Conservation (phyloP, 2,329 filamentous ascomycete genomes). For the Trichoderma hamatum region DNA sequence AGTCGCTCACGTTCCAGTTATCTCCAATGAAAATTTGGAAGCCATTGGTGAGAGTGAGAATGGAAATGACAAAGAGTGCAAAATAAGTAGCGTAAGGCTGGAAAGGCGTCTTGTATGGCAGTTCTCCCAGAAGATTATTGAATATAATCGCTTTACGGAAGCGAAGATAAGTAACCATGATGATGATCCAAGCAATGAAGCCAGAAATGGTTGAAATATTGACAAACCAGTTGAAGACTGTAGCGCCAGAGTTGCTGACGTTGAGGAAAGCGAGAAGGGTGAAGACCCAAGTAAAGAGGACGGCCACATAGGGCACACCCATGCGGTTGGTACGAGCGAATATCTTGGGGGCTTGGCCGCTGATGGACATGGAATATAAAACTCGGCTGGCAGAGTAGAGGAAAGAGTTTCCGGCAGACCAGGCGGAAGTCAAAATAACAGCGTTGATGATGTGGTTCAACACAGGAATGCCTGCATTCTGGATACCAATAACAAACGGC, state of each 20-base stretch:
- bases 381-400: slow-evolving; percentile 71
- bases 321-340: slow-evolving; percentile 63
- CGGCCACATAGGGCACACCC: slow-evolving; percentile 62
- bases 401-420: slow-evolving; percentile 64
- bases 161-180: slow-evolving; percentile 61
- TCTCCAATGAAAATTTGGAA: slow-evolving; percentile 73
- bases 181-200: slow-evolving; percentile 62
- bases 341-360: slow-evolving; percentile 64
- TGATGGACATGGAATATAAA: slow-evolving; percentile 68
- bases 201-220: slow-evolving; percentile 68
- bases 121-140: slow-evolving; percentile 52
- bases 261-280: slow-evolving; percentile 72
- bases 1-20: slow-evolving; percentile 64
- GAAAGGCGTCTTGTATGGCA: slow-evolving; percentile 56
- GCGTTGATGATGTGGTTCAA: slow-evolving; percentile 71
- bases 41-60: slow-evolving; percentile 73
- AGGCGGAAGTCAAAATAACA: slow-evolving; percentile 67
- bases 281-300: slow-evolving; percentile 59
- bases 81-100: slow-evolving; percentile 68
- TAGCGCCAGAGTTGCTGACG: slow-evolving; percentile 61
- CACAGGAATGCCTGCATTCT: slow-evolving; percentile 63
- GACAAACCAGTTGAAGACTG: slow-evolving; percentile 72
- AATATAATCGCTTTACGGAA: slow-evolving; percentile 60
- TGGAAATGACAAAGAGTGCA: slow-evolving; percentile 57
- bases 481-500: slow-evolving; percentile 69